Percentiles rank a stretch among this genome's conserved stretches.
phyloP scores from a whole-genome alignment of 495 filamentous ascomycete species.

The Aspergillus nanangensis region DNA sequence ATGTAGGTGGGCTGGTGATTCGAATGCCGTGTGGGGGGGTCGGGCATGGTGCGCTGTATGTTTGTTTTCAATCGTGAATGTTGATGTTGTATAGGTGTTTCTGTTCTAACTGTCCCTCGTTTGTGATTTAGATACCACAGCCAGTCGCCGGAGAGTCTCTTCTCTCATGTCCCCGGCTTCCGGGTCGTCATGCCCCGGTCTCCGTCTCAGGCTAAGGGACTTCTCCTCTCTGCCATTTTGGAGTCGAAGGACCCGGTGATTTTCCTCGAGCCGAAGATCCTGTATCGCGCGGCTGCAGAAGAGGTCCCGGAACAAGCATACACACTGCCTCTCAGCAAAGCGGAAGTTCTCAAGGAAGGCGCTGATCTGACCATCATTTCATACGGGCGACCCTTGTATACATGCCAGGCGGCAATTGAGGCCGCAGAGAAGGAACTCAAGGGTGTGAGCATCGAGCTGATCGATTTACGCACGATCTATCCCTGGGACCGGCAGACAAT shows the following conservation, averaged over 20 bases:
- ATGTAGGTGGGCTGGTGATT: constrained; percentile 76
- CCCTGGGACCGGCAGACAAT: constrained; percentile 91
- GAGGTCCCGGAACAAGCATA: constrained; percentile 87
- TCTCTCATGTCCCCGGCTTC: constrained; percentile 87
- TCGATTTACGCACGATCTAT: constrained; percentile 88
- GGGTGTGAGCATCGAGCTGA: constrained; percentile 79
- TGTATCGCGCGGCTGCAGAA: constrained; percentile 93
- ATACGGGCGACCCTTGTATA: constrained; percentile 90
- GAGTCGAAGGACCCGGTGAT: constrained; percentile 83
- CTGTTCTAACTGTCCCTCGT: neutral
- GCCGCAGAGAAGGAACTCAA: constrained; percentile 76
- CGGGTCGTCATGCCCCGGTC: constrained; percentile 87
- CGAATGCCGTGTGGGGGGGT: constrained; percentile 94
- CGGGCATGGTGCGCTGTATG: constrained; percentile 87
- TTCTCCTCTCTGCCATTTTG: constrained; percentile 74
- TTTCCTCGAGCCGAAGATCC: constrained; percentile 95
- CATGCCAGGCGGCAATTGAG: constrained; percentile 73
- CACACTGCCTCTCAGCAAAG: constrained; percentile 79
- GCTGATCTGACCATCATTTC: constrained; percentile 82
- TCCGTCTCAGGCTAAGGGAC: constrained; percentile 86
- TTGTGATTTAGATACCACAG: constrained; percentile 68
- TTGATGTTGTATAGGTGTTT: too few relatives aligned
- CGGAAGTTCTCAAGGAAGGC: constrained; percentile 82
- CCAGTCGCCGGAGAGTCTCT: constrained; percentile 88
- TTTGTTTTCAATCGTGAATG: neutral